These are phyloP conservation scores for Ceratobasidium sp. DNA, from an alignment of 1,284 basidiomycete species.

Conservation along the genomic window DNA sequence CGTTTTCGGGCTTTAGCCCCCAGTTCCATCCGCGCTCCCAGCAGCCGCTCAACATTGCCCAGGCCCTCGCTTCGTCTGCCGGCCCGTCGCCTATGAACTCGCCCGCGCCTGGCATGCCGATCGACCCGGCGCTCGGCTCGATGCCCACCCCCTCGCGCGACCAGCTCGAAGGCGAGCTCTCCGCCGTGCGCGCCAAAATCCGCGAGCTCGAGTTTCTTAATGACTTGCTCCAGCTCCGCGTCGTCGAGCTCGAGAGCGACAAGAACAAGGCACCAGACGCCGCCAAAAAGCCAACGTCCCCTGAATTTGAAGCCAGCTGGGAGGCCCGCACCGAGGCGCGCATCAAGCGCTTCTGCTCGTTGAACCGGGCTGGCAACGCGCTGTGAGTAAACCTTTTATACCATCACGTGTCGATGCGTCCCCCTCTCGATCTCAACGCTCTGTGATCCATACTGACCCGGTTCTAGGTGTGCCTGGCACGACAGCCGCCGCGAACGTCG, in stretches of 20 bases:
- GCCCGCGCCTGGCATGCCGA: conserved; percentile 36
- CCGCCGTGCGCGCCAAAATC: conserved; percentile 48
- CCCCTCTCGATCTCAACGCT: neutral
- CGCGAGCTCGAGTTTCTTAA: conserved; percentile 55
- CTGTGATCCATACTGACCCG: neutral
- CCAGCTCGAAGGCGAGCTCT: conserved; percentile 49
- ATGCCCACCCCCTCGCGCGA: conserved; percentile 39
- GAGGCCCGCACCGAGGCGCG: conserved; percentile 76
- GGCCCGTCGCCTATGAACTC: conserved; percentile 43
- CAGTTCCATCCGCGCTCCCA: conserved; percentile 43
- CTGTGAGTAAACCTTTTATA: conserved; percentile 59
- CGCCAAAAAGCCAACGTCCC: conserved; percentile 52
- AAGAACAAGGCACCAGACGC: conserved; percentile 44
- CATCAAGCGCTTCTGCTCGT: conserved; percentile 76
- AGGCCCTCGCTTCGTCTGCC: conserved; percentile 39
- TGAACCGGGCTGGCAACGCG: conserved; percentile 86
- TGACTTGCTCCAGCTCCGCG: conserved; percentile 62
- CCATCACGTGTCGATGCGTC: conserved; percentile 27
- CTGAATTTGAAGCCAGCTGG: conserved; percentile 73
- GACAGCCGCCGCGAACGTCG: conserved; percentile 85
- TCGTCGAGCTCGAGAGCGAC: conserved; percentile 64
- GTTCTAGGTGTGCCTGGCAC: conserved; percentile 75
- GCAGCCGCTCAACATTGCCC: conserved; percentile 40
- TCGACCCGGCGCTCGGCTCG: conserved; percentile 42
- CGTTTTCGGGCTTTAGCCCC: conserved; percentile 42